Evolutionary conservation across 371 early-diverging fungal species (phyloP).

Genomic region (Mucor racemosus): DNA sequence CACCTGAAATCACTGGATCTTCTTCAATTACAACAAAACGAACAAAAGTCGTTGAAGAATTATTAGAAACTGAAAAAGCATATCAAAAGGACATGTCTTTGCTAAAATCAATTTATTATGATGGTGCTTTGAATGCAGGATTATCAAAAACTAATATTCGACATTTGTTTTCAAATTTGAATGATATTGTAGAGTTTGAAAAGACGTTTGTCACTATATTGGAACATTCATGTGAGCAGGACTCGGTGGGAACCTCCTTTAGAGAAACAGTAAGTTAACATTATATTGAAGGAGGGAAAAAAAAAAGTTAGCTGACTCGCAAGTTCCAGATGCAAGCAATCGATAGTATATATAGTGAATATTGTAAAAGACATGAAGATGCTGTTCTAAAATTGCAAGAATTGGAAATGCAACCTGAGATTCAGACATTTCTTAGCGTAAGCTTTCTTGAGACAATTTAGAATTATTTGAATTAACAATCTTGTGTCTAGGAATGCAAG

Average conservation of each 20-base stretch:
- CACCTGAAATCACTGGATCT: slow-evolving; percentile 1
- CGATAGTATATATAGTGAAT: slow-evolving; percentile 70
- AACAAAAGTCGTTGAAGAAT: slow-evolving; percentile 62
- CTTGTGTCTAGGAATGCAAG: slow-evolving; percentile 47
- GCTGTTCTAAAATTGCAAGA: slow-evolving; percentile 66
- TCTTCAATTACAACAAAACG: slow-evolving; percentile 32
- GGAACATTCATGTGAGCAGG: slow-evolving; percentile 28
- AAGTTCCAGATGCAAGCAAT: slow-evolving; percentile 50
- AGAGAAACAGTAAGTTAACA: slow-evolving; percentile 52
- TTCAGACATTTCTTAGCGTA: slow-evolving; percentile 23
- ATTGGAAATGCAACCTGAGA: slow-evolving; percentile 48
- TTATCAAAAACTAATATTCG: slow-evolving; percentile 62
- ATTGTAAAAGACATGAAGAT: slow-evolving; percentile 80
- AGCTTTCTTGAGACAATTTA: slow-evolving; percentile 55
- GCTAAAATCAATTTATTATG: slow-evolving; percentile 68
- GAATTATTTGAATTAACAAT: slow-evolving; percentile 4
- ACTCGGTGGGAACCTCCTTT: slow-evolving; percentile 65
- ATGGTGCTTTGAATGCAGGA: slow-evolving; percentile 49
- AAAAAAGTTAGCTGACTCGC: not conserved
- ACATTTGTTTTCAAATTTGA: slow-evolving; percentile 70
- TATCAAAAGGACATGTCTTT: slow-evolving; percentile 76
- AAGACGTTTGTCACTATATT: slow-evolving; percentile 46
- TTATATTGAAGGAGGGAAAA: not conserved
- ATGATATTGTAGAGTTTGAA: slow-evolving; percentile 63
- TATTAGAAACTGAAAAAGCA: slow-evolving; percentile 71